A percentile compares a stretch with the other conserved stretches of the same genome.
Conservation (phyloP, 371 early-diverging fungal species). For the Mortierella sp. region DNA sequence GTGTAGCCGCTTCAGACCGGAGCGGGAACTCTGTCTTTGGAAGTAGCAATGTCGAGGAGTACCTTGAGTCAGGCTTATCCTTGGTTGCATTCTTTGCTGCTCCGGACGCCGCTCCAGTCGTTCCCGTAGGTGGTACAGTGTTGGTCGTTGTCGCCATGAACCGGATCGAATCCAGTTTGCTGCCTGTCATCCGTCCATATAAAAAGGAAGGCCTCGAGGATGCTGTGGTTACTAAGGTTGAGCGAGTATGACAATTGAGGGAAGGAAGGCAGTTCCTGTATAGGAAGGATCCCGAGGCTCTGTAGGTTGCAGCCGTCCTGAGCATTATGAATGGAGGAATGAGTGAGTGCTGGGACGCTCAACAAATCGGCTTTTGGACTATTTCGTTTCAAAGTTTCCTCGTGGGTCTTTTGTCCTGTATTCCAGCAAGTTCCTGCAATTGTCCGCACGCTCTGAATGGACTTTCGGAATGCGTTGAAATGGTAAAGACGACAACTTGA, state of each 20-base stretch:
- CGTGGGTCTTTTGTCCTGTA: not conserved
- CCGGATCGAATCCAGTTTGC: conserved; percentile 7
- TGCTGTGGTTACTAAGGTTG: not conserved
- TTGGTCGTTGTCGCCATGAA: conserved; percentile 33
- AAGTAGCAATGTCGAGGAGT: conserved; percentile 74
- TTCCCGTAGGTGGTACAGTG: conserved; percentile 11
- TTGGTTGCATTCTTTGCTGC: conserved; percentile 28
- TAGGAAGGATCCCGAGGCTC: conserved; percentile 19
- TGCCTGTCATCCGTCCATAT: not conserved
- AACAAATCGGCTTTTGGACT: not conserved
- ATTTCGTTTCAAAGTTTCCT: not conserved
- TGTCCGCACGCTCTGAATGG: not conserved
- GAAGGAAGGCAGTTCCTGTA: conserved; percentile 9
- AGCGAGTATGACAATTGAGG: not conserved
- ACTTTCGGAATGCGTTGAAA: not conserved
- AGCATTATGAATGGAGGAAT: conserved; percentile 22
- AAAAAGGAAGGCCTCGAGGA: not conserved
- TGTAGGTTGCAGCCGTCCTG: conserved; percentile 22
- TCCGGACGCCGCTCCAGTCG: conserved; percentile 10
- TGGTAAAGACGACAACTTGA: not conserved
- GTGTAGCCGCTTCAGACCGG: conserved; percentile 74
- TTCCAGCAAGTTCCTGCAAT: not conserved
- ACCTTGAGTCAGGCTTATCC: conserved; percentile 56
- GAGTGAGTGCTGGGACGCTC: not conserved
- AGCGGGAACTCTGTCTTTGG: conserved; percentile 83